phyloP scores from a whole-genome alignment of 441 rosid species.

The Iberis amara region DNA sequence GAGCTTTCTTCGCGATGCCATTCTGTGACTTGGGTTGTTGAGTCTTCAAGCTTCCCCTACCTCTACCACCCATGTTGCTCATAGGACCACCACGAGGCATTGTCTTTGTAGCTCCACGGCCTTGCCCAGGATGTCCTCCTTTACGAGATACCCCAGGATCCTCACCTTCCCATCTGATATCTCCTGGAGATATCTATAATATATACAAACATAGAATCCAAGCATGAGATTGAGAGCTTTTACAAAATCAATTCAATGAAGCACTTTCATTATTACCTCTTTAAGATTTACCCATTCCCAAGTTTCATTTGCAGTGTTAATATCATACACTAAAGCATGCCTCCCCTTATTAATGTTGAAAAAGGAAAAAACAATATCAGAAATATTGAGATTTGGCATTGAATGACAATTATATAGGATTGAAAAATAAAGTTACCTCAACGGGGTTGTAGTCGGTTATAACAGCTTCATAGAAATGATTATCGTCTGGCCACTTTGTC shows the following conservation, averaged over 20 bases:
- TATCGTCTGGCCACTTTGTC: conserved; percentile 99
- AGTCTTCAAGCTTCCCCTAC: conserved; percentile 71
- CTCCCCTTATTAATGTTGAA: conserved; percentile 52
- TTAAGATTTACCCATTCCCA: conserved; percentile 99
- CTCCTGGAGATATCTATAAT: conserved; percentile 75
- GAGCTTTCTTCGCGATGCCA: conserved; percentile 69
- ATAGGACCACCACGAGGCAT: conserved; percentile 58
- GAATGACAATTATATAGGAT: conserved; percentile 13
- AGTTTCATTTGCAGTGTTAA: conserved; percentile 66
- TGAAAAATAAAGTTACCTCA: conserved; percentile 44
- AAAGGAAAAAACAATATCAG: conserved; percentile 21
- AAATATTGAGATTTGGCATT: conserved; percentile 2
- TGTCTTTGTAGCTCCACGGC: conserved; percentile 68
- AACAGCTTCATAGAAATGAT: conserved; percentile 83
- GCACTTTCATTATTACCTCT: conserved; percentile 52
- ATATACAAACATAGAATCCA: conserved; percentile 10
- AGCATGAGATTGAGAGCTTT: conserved; percentile 7
- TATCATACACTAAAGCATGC: conserved; percentile 96
- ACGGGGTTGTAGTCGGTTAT: conserved; percentile 70
- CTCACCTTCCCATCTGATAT: conserved; percentile 87
- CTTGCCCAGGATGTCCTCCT: conserved; percentile 83
- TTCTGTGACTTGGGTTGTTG: conserved; percentile 60
- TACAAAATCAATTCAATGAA: neutral
- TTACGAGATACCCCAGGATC: conserved; percentile 64
- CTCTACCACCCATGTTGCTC: conserved; percentile 67